phyloP scores from a whole-genome alignment of 2,329 filamentous ascomycete genomes.

The Arthrobotrys entomopaga region DNA sequence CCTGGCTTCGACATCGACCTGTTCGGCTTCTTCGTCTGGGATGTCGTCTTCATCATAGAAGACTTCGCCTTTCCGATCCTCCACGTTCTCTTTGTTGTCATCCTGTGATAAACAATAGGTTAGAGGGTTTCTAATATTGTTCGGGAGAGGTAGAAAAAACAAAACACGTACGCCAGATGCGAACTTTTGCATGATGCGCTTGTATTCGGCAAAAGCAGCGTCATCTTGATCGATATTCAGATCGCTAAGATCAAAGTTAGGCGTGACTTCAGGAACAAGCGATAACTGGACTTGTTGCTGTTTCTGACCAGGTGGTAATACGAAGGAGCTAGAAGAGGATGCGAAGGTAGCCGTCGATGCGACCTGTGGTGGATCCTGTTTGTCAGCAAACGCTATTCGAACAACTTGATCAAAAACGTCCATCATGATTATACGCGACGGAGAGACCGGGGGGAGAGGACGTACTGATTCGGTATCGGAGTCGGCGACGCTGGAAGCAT shows the following conservation, averaged over 20 bases:
- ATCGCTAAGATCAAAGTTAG: slow-evolving; percentile 65
- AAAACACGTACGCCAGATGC: slow-evolving; percentile 63
- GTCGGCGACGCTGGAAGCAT: slow-evolving; percentile 56
- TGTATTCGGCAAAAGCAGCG: slow-evolving; percentile 84
- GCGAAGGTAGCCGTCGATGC: slow-evolving; percentile 56
- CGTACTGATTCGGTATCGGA: slow-evolving; percentile 62
- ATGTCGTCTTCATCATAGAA: slow-evolving; percentile 82
- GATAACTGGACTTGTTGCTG: slow-evolving; percentile 57
- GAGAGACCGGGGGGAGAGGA: not conserved
- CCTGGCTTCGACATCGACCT: slow-evolving; percentile 72
- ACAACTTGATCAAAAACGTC: not conserved
- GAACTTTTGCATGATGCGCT: slow-evolving; percentile 83
- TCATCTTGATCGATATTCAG: slow-evolving; percentile 73
- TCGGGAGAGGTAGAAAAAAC: not conserved
- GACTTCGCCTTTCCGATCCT: slow-evolving; percentile 85
- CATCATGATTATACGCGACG: slow-evolving; percentile 8
- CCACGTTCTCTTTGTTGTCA: slow-evolving; percentile 69
- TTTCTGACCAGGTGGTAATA: slow-evolving; percentile 47
- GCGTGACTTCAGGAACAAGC: slow-evolving; percentile 62
- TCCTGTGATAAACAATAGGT: slow-evolving; percentile 62
- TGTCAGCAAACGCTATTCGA: not conserved
- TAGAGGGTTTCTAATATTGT: slow-evolving; percentile 18
- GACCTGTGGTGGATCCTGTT: slow-evolving; percentile 53
- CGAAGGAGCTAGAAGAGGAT: slow-evolving; percentile 47
- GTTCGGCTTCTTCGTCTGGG: slow-evolving; percentile 77